A percentile compares a stretch with the other conserved stretches of the same genome.
Evolutionary conservation across 129 eudicot genomes (phyloP).

Genomic region (Lactuca saligna): DNA sequence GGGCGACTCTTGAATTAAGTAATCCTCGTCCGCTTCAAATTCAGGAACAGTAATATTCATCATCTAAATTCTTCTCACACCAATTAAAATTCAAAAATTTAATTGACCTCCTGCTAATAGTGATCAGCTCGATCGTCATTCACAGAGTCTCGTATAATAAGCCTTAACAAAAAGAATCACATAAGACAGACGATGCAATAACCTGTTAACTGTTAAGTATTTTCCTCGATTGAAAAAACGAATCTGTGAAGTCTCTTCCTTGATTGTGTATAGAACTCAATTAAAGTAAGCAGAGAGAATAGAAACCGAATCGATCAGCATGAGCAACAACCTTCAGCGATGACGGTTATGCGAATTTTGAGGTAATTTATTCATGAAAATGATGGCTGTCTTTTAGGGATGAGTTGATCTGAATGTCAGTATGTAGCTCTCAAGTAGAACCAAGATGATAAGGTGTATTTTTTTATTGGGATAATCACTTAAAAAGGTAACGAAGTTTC

Average conservation of each 20-base stretch:
- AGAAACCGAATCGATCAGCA: background rate
- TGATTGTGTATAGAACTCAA: background rate
- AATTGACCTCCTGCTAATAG: background rate
- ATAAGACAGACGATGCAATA: background rate
- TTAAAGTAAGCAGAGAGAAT: background rate
- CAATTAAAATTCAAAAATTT: background rate
- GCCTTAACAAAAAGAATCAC: background rate
- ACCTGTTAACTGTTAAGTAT: background rate
- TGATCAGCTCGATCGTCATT: slow-evolving; percentile 3
- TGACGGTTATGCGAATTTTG: slow-evolving; percentile 16
- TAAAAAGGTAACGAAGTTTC: no score
- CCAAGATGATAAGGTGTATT: slow-evolving; percentile 24
- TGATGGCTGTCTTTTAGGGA: slow-evolving; percentile 9
- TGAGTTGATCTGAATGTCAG: slow-evolving; percentile 25
- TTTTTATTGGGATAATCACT: no score
- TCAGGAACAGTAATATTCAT: slow-evolving; percentile 55
- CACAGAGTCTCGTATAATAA: background rate
- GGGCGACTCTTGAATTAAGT: slow-evolving; percentile 26
- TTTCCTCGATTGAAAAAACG: background rate
- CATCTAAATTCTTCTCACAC: background rate
- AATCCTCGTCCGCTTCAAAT: slow-evolving; percentile 44
- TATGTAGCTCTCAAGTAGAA: slow-evolving; percentile 22
- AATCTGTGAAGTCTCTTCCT: background rate
- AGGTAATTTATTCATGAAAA: slow-evolving; percentile 2
- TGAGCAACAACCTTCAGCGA: background rate